Conservation (phyloP, 2,329 filamentous ascomycete genomes). For the Trichoderma endophyticum region DNA sequence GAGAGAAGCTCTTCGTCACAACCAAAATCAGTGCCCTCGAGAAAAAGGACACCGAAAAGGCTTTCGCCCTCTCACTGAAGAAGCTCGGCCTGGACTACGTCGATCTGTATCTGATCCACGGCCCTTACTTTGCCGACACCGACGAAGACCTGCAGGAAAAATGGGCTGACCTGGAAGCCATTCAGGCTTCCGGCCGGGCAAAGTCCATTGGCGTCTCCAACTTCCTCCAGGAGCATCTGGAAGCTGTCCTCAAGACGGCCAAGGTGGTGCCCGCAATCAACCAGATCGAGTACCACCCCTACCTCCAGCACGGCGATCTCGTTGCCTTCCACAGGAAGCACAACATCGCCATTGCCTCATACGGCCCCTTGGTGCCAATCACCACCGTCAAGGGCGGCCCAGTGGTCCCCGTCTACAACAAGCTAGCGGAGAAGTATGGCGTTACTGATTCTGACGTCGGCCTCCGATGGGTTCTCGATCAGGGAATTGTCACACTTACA, state of each 20-base stretch:
- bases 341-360: slow-evolving; percentile 55
- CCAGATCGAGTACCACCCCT: slow-evolving; percentile 80
- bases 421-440: slow-evolving; percentile 56
- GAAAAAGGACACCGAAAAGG: slow-evolving; percentile 43
- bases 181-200: slow-evolving; percentile 63
- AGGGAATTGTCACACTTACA: slow-evolving; percentile 56
- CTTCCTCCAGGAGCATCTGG: slow-evolving; percentile 57
- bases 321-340: slow-evolving; percentile 56
- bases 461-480: slow-evolving; percentile 59
- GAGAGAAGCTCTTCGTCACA: slow-evolving; percentile 66
- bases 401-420: slow-evolving; percentile 48
- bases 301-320: slow-evolving; percentile 63
- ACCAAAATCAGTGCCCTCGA: slow-evolving; percentile 51
- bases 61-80: slow-evolving; percentile 58
- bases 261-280: slow-evolving; percentile 66
- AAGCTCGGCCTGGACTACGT: slow-evolving; percentile 69
- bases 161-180: slow-evolving; percentile 61
- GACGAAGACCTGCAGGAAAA: slow-evolving; percentile 53
- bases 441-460: slow-evolving; percentile 55
- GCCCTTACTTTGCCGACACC: slow-evolving; percentile 50
- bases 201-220: slow-evolving; percentile 76
- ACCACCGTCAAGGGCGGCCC: slow-evolving; percentile 49
- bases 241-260: slow-evolving; percentile 56
- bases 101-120: slow-evolving; percentile 66
- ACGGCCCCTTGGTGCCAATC: slow-evolving; percentile 53